Percentiles rank a stretch among this genome's conserved stretches.
Conservation (phyloP, 768 basidiomycete species). For the Neoboletus magnificus region DNA sequence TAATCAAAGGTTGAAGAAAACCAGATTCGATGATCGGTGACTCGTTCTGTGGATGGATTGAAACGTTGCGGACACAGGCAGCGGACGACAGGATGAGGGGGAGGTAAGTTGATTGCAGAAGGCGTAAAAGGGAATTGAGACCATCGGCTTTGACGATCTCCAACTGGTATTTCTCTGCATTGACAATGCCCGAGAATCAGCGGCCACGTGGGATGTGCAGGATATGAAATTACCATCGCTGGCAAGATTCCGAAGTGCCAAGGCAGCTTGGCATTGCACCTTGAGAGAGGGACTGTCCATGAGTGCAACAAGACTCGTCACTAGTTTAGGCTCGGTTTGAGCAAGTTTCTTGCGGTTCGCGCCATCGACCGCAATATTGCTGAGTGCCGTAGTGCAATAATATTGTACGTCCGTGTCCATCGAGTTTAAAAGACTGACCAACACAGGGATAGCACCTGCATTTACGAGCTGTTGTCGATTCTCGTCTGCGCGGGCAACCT, state of each 20-base stretch:
- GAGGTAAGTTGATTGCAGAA: conserved; percentile 94
- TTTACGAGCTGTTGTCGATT: conserved; percentile 98
- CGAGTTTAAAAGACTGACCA: conserved; percentile 90
- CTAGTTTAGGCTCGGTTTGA: conserved; percentile 90
- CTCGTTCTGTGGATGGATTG: conserved; percentile 97
- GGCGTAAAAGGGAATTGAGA: conserved; percentile 84
- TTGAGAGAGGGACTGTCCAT: conserved; percentile 98
- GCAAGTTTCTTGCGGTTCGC: conserved; percentile 91
- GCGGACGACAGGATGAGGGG: conserved; percentile 97
- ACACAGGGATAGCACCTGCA: conserved; percentile 96
- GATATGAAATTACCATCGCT: conserved; percentile 69
- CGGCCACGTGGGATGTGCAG: conserved; percentile 13
- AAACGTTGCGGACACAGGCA: conserved; percentile 98
- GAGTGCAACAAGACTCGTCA: conserved; percentile 86
- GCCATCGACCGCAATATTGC: conserved; percentile 98
- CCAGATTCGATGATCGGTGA: conserved; percentile 99
- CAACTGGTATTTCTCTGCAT: conserved; percentile 92
- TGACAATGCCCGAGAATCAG: conserved; percentile 2
- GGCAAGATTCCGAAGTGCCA: conserved; percentile 94
- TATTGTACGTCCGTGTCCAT: conserved; percentile 99
- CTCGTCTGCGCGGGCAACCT: conserved; percentile 62
- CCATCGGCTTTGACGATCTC: conserved; percentile 98
- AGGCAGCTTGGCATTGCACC: conserved; percentile 97
- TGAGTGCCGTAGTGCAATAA: conserved; percentile 97
- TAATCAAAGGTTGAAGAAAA: conserved; percentile 94